Base-by-base conservation (phyloP, 2,329 filamentous ascomycete species). In the Talaromyces rugulosus region DNA sequence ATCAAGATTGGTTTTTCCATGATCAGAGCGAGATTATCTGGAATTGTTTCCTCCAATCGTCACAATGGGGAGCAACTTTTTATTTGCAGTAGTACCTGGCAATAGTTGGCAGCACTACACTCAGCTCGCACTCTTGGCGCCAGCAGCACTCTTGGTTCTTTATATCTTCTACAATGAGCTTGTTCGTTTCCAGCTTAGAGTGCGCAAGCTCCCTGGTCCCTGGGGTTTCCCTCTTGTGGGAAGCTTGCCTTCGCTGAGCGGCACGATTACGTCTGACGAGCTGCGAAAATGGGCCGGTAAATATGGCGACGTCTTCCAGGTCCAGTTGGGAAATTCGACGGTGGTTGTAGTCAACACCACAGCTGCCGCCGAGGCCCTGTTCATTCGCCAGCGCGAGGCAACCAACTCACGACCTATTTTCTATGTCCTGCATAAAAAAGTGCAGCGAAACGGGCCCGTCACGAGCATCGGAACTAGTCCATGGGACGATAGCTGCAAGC, bases 341-440 rank as follows among this genome's bases (percentile, higher is more conserved):
- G 74, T 80, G 4, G 69, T 80, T 5, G 77, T 80, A 7, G 77
- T 80, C 44, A 79, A 78, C 64, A 76, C 69, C 52, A 77, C 77
- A 0, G 72, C 73, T 23, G 71, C 76, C 8, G 77, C 77, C 34
- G 72, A 68, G 58, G 74, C 74, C 59, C 71, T 79, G 30, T 80
- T 80, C 53, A 75, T 76, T n/a, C 71, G 75, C 12, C 73, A 78
- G 60, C 75, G 74, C 54, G 74, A 78, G 63, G 76, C 76, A 3
- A 65, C 79, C 58, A 76, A 74, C 58, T 76, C 74, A 6, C 68
- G 77, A 28, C 77, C 78, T 0, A 75, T 78, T 5, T 78, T 80
- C 59, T 78, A 78, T 69, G 79, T 78, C 1, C 79, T 80, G 62
- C 78, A 80, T 58, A 79, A 78, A 65, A 73, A 74, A 6, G 58